A percentile compares a stretch with the other conserved stretches of the same genome.
phyloP scores from a whole-genome alignment of 352 stramenopile species.

The Globisporangium ultimum region DNA sequence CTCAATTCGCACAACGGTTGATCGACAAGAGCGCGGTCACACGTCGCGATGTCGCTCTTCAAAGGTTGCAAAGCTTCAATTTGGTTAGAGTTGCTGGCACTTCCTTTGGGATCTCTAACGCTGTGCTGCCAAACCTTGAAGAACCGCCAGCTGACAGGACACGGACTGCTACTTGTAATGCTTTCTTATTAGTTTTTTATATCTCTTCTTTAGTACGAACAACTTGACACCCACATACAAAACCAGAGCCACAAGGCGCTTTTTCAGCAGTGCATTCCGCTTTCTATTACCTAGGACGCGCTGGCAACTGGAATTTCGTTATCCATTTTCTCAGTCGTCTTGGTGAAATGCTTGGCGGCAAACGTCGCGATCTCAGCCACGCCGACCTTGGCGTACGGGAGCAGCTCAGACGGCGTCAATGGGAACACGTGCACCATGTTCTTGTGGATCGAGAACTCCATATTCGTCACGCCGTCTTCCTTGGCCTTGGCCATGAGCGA shows the following conservation, averaged over 20 bases:
- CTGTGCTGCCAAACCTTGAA: too few species aligned
- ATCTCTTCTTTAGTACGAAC: too few species aligned
- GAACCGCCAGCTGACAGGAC: too few species aligned
- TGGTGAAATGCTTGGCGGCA: slow-evolving; percentile 23
- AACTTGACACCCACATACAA: too few species aligned
- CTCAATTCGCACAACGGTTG: too few species aligned
- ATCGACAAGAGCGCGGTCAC: too few species aligned
- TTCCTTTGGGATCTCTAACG: too few species aligned
- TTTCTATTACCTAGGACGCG: neutral
- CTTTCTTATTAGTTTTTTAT: too few species aligned
- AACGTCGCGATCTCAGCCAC: slow-evolving; percentile 32
- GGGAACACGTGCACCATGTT: slow-evolving; percentile 39
- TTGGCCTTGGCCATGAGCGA: slow-evolving; percentile 30
- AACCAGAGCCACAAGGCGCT: neutral
- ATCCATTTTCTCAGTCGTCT: neutral
- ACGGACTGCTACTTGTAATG: too few species aligned
- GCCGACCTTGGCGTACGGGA: slow-evolving; percentile 32
- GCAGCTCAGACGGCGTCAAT: slow-evolving; percentile 30
- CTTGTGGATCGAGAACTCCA: slow-evolving; percentile 40
- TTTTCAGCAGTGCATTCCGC: neutral
- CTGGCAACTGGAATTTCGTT: neutral
- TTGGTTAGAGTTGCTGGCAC: too few species aligned
- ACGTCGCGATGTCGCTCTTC: too few species aligned
- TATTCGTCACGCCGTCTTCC: slow-evolving; percentile 31
- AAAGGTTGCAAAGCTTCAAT: too few species aligned